A percentile compares a stretch with the other conserved stretches of the same genome.
phyloP scores from a whole-genome alignment of 2,329 filamentous ascomycete species.

The Colletotrichum echinochloae region DNA sequence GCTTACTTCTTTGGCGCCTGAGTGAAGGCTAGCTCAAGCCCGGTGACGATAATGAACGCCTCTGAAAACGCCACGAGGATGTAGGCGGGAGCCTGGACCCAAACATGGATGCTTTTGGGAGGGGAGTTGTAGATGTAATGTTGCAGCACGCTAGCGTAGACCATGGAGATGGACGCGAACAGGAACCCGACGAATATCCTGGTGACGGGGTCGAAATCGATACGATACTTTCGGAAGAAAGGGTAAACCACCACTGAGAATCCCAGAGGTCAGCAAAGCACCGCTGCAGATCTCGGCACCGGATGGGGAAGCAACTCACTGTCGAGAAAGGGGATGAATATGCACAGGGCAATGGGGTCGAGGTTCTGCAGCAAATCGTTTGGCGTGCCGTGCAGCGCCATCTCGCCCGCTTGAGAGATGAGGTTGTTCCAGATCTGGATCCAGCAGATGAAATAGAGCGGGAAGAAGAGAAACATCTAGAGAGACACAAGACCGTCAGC shows the following conservation, averaged over 20 bases:
- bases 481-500: not conserved
- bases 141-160: conserved; percentile 43
- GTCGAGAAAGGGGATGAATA: conserved; percentile 47
- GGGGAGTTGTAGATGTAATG: conserved; percentile 43
- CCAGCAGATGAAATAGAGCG: conserved; percentile 55
- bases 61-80: conserved; percentile 69
- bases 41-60: conserved; percentile 75
- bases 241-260: conserved; percentile 42
- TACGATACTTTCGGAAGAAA: conserved; percentile 41
- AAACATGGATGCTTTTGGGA: conserved; percentile 61
- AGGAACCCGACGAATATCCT: conserved; percentile 44
- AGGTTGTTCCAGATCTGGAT: conserved; percentile 51
- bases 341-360: conserved; percentile 45
- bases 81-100: conserved; percentile 65
- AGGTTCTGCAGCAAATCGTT: conserved; percentile 48
- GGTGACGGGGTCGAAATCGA: conserved; percentile 43
- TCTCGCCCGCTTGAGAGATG: conserved; percentile 46
- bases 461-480: conserved; percentile 42
- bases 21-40: conserved; percentile 79
- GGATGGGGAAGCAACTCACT: conserved; percentile 11
- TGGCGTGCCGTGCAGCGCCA: conserved; percentile 43
- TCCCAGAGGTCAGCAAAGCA: not conserved
- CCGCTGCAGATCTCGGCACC: not conserved
- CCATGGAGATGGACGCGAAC: conserved; percentile 44
- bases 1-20: conserved; percentile 66